Conservation (phyloP, 2,329 filamentous ascomycete genomes). For the Colletotrichum eremochloae region DNA sequence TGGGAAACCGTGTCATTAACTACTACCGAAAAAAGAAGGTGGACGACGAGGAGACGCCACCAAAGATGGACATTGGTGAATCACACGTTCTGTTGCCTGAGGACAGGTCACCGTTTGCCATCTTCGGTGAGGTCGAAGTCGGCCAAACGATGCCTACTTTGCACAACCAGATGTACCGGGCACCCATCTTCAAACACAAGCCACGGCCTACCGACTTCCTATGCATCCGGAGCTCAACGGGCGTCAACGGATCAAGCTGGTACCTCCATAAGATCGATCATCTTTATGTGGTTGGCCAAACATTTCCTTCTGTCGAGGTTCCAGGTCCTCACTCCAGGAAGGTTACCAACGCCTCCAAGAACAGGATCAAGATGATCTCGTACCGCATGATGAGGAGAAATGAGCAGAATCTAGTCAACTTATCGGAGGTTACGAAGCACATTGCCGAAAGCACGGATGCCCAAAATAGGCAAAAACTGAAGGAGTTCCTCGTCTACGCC, state of each 20-base stretch:
- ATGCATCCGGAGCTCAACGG: constrained; percentile 84
- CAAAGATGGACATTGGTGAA: constrained; percentile 89
- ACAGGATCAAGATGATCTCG: constrained; percentile 94
- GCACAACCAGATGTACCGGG: constrained; percentile 95
- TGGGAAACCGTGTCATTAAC: constrained; percentile 96
- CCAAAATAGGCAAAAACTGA: constrained; percentile 95
- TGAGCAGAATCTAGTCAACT: constrained; percentile 75
- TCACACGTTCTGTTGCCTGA: constrained; percentile 89
- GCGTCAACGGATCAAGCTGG: constrained; percentile 81
- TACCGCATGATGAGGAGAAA: constrained; percentile 89
- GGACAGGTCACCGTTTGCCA: constrained; percentile 94
- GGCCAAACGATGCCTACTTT: constrained; percentile 92
- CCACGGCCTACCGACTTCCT: constrained; percentile 87
- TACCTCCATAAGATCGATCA: constrained; percentile 92
- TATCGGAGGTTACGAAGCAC: constrained; percentile 91
- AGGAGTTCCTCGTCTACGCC: constrained; percentile 94
- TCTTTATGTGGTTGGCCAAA: constrained; percentile 90
- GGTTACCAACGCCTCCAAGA: constrained; percentile 97
- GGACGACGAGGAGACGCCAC: constrained; percentile 79
- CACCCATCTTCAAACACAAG: constrained; percentile 91
- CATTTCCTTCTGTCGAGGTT: constrained; percentile 91
- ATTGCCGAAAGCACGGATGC: constrained; percentile 94
- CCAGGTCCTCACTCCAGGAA: constrained; percentile 94
- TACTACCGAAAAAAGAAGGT: constrained; percentile 89
- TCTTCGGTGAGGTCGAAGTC: constrained; percentile 92